Base-by-base conservation (phyloP, 345 rosid species). In the Lumnitzera littorea region DNA sequence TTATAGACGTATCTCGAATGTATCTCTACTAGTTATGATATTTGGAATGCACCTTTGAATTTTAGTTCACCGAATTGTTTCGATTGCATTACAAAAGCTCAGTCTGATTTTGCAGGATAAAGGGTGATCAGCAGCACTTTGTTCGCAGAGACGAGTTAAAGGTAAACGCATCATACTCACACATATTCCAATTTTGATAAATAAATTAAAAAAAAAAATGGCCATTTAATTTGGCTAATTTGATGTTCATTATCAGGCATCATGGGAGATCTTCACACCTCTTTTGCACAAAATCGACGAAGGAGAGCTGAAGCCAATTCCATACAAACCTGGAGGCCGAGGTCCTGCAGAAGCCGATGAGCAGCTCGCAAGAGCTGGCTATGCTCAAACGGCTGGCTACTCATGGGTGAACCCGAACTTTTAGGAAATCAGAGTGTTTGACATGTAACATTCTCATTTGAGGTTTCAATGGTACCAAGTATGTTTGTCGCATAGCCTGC, bases 201-300 rank as follows among this genome's bases (percentile, higher is more conserved):
- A 20, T 20, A 20, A 20, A 20, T 20, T 20, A 20, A 20, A 20
- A 20, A 20, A 20, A 20, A 20, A 1, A 36, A 1, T 2, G 43
- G 43, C 43, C 43, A 9, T 36, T 36, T 36, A 36, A 36, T 36
- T 7, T 36, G 43, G 43, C 43, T 7, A 36, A 9, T 36, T 1
- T 46, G 12, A 23, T 14, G 27, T 75, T 58, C 17, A 61, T 68
- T 66, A 17, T 69, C 65, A 91, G 98, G 98, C 84, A 15, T 96
- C 99, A 7, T 94, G 99, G 99, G 92, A 88, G 69, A 91, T 94
- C 56, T 94, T 94, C 82, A 94, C 99, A 13, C 99, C 99, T 12
- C 72, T 94, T 62, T 87, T 94, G 62, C 99, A 91, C 71, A 80
- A 84, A 76, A 88, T 94, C 12, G 88, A 78, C 5, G 49, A 78